Percentiles rank a stretch among this genome's conserved stretches.
Evolutionary conservation across 495 filamentous ascomycete genomes (phyloP).

Genomic region (Aspergillus leporis): DNA sequence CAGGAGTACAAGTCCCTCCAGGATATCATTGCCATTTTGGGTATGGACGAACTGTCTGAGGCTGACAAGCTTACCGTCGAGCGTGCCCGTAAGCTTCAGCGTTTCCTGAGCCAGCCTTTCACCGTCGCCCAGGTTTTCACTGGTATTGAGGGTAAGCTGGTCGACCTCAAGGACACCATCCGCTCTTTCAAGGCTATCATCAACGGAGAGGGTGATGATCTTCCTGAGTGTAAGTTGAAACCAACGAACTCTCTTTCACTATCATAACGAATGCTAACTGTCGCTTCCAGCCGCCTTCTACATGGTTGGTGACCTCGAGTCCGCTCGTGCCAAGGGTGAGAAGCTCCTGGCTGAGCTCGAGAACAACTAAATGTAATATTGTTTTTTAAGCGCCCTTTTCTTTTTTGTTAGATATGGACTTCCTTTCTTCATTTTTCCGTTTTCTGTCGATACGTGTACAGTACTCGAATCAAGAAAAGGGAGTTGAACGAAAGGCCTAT

Average conservation of each 20-base stretch:
- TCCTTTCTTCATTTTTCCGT: constrained; percentile 35
- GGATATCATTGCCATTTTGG: constrained; percentile 99
- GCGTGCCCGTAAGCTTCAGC: constrained; percentile 98
- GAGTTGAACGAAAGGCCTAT: constrained; percentile 32
- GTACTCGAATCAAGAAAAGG: constrained; percentile 48
- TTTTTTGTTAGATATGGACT: constrained; percentile 38
- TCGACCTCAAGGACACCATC: constrained; percentile 98
- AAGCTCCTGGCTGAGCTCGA: constrained; percentile 98
- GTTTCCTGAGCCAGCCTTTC: constrained; percentile 99
- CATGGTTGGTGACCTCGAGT: constrained; percentile 96
- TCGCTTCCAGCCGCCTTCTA: constrained; percentile 70
- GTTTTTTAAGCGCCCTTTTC: constrained; percentile 38
- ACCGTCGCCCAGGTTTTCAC: constrained; percentile 98
- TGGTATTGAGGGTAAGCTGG: constrained; percentile 96
- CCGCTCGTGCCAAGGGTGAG: constrained; percentile 94
- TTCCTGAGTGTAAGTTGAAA: constrained; percentile 77
- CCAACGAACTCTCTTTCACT: neutral
- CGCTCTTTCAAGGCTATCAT: constrained; percentile 96
- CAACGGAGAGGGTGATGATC: constrained; percentile 89
- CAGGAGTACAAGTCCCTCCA: constrained; percentile 99
- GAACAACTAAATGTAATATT: constrained; percentile 61
- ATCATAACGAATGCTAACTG: constrained; percentile 12
- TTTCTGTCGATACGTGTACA: constrained; percentile 49
- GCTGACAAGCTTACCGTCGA: constrained; percentile 99
- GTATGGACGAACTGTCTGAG: constrained; percentile 99